Evolutionary conservation across 805 yeast species (phyloP).

Genomic region (Zygosaccharomyces siamensis): DNA sequence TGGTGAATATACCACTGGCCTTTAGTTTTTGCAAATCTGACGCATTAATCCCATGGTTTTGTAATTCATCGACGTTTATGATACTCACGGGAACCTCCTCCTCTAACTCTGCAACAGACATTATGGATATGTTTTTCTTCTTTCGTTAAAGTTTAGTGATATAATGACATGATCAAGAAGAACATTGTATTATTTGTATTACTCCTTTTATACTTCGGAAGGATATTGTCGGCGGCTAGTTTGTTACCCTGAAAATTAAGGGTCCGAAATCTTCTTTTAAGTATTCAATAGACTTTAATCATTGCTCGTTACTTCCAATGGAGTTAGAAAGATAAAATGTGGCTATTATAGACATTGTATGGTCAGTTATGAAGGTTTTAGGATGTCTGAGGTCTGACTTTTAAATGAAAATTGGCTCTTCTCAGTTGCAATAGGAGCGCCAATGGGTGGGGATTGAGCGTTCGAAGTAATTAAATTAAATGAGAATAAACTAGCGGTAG

Average conservation of each 20-base stretch:
- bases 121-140: not conserved
- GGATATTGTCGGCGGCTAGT: conserved; percentile 12
- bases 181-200: not conserved
- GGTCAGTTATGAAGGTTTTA: not conserved
- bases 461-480: not conserved
- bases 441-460: not conserved
- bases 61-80: conserved; percentile 46
- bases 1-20: conserved; percentile 62
- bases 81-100: conserved; percentile 23
- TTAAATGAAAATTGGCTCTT: too few relatives aligned
- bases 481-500: too few relatives aligned
- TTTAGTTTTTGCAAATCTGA: conserved; percentile 68
- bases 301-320: not conserved
- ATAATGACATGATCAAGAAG: not conserved
- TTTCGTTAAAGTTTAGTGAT: not conserved
- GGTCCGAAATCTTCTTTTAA: not conserved
- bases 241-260: conserved; percentile 7
- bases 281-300: not conserved
- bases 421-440: not conserved
- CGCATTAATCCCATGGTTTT: conserved; percentile 64
- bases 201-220: not conserved
- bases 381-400: not conserved
- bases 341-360: too few relatives aligned
- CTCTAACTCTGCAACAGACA: conserved; percentile 18
- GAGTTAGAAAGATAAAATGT: not conserved